Evolutionary conservation across 441 rosid species (phyloP).

Genomic region (Erodium trifolium): DNA sequence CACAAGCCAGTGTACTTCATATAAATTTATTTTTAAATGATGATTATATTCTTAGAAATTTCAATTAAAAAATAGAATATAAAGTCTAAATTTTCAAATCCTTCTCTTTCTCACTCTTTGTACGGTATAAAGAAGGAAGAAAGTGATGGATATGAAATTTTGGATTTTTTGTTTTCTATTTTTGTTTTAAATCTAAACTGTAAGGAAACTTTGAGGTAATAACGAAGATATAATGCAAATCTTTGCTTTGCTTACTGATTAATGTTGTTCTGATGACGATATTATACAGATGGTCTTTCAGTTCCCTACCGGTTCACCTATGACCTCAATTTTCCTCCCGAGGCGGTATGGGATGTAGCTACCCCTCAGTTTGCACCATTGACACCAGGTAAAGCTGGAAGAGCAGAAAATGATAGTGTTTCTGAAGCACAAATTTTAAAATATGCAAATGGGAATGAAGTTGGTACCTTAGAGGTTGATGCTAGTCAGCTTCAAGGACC

Average conservation of each 20-base stretch:
- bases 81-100: no score
- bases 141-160: no score
- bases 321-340: constrained; percentile 33
- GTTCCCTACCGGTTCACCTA: constrained; percentile 18
- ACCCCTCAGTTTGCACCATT: constrained; percentile 36
- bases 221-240: no score
- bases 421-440: constrained; percentile 20
- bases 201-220: no score
- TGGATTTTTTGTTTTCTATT: constrained; percentile 11
- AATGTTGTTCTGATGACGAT: neutral
- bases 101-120: no score
- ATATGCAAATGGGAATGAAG: constrained; percentile 19
- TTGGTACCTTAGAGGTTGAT: constrained; percentile 14
- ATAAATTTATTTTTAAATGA: no score
- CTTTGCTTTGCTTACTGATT: no score
- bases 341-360: constrained; percentile 19
- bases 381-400: constrained; percentile 42
- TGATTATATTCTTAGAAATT: no score
- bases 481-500: constrained; percentile 18
- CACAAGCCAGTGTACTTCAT: no score
- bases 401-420: constrained; percentile 18
- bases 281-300: constrained; percentile 26
- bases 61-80: no score
- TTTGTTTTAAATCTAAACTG: no score
- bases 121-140: no score